These are phyloP conservation scores for Elasticomyces elasticus DNA, from an alignment of 495 filamentous ascomycete genomes.

Conservation along the genomic window DNA sequence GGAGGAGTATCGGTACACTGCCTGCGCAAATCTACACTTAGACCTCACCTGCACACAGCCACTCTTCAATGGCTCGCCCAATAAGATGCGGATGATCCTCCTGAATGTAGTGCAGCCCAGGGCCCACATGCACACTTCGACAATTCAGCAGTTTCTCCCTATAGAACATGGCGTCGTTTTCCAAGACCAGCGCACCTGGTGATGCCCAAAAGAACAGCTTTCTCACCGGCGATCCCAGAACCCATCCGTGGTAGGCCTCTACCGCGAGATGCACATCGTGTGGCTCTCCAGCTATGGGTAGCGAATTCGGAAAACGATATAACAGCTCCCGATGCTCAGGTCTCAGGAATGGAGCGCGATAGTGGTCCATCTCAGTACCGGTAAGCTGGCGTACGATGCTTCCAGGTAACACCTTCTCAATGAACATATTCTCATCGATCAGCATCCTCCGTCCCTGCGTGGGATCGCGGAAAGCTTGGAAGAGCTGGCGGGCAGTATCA, in stretches of 20 bases:
- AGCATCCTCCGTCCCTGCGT: not conserved
- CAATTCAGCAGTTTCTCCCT: not conserved
- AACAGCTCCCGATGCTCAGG: not conserved
- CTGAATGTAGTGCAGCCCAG: not conserved
- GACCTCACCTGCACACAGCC: no score
- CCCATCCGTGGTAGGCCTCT: not conserved
- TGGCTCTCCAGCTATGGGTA: not conserved
- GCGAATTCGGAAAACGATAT: not conserved
- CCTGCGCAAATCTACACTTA: no score
- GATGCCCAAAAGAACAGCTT: not conserved
- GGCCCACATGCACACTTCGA: not conserved
- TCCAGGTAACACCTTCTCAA: not conserved
- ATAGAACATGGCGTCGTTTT: not conserved
- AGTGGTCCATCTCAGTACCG: not conserved
- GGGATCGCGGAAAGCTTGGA: not conserved
- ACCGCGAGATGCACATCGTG: not conserved
- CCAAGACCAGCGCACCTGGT: not conserved
- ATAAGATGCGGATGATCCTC: constrained; percentile 2
- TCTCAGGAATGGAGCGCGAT: not conserved
- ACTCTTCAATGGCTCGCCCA: not conserved
- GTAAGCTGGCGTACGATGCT: not conserved
- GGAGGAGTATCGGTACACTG: no score
- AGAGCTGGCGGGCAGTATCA: not conserved
- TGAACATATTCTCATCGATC: not conserved
- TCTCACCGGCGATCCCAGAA: not conserved